Base-by-base conservation (phyloP, 768 basidiomycete genomes). In the Calocybe indica region DNA sequence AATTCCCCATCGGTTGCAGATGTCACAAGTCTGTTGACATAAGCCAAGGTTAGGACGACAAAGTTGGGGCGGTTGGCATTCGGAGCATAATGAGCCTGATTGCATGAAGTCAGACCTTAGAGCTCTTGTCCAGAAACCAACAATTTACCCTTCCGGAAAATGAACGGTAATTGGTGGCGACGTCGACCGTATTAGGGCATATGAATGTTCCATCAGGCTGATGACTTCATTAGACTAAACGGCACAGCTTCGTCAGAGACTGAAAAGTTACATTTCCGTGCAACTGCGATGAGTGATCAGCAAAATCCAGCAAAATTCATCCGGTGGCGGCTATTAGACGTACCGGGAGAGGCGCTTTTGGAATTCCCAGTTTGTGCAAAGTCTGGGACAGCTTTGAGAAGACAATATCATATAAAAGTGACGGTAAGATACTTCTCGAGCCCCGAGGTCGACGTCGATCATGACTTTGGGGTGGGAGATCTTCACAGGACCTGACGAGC, bases 1-100 rank as follows among this genome's bases (percentile, higher is more conserved):
- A 76, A 52, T 5, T 58, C 50, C 5, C 53, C 42, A 11, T 46
- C 52, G 2, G 5, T 4, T 22, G 22, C 4, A 22, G 22, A 22
- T 4, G 22, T 22, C 4, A 22, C 22, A 22, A 22, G 2, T 22
- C 22, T 22, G 22, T 22, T 22, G 22, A 22, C 22, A 22, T 22
- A 47, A 1, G 46, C 46, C 32, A 14, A 37, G 14, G 38, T 40
- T 15, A 40, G 46, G 28, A 40, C 38, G 22, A 39, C 13, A 2
- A 47, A 12, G 13, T 47, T 40, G n/a, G 38, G 46, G 29, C 46
- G 38, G 6, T 36, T 12, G 15, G 46, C 38, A 6, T 40, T 47
- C 13, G 38, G 38, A 38, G 29, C 12, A 31, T 35, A 37, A 29
- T 46, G 31, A 9, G 14, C 35, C 46, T 47, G 15, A 10, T 39